Base-by-base conservation (phyloP, 1,284 basidiomycete genomes). In the Inonotus hispidus region DNA sequence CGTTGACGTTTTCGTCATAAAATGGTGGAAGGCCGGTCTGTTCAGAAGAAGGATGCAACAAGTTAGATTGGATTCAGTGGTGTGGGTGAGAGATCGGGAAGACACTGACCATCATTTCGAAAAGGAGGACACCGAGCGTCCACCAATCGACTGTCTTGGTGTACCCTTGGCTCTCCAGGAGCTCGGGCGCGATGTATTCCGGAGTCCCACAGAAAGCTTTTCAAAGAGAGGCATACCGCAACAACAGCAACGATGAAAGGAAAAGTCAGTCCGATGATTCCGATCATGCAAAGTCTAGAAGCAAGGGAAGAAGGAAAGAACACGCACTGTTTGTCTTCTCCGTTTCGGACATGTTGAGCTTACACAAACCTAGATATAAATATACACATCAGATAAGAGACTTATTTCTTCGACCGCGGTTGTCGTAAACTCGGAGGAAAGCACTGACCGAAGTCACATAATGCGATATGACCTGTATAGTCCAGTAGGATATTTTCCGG, bases 121-220 rank as follows among this genome's bases (percentile, higher is more conserved):
- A 99, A 29, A 99, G 81, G 37, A 99, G 79, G 2, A 99, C 96
- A 62, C 96, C 97, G 0, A 99, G 82, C 1, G 96, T 99, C 96
- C 96, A 99, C 96, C 96, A 99, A 73, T 99, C 96, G 23, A 99
- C 95, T 0, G 94, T 96, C 77, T 98, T 98, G 35, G 95, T 98
- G 75, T 99, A 99, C 2, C 96, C 96, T 71, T 98, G 95, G 63
- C 92, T 96, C 64, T 97, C 89, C 35, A 99, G 78, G 39, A 99
- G 81, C 71, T 99, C 96, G 0, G 96, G 96, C 1, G 94, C 94
- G 65, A 95, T 92, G 73, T 99, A 99, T 74, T 99, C 96, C 2
- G 96, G 96, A 3, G 96, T 99, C n/a, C 96, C 96, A 71, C 96
- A 99, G 81, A 99, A 99, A 2, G 96, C 93, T 95, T 66, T 32